Percentiles rank a stretch among this genome's conserved stretches.
Conservation (phyloP, 169 alveolate species). For the Babesia ovata region DNA sequence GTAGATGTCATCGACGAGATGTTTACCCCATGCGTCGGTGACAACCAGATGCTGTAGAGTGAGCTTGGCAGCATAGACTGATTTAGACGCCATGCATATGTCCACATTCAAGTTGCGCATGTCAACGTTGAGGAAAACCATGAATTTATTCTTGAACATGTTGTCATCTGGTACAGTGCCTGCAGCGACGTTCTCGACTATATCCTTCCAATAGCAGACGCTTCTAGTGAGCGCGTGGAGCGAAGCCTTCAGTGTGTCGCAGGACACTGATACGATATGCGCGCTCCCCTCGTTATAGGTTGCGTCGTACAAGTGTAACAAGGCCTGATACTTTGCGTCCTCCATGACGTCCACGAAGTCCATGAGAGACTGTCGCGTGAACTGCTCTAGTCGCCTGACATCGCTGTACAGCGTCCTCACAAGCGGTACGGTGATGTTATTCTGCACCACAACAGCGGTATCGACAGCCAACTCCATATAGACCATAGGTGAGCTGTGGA, state of each 20-base stretch:
- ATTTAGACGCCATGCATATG: neutral
- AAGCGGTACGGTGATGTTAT: neutral
- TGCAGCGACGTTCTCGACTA: neutral
- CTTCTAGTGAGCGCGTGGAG: neutral
- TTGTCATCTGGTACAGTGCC: neutral
- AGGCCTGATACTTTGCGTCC: constrained; percentile 33
- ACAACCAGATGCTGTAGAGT: constrained; percentile 5
- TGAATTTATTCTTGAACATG: neutral
- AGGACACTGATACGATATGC: neutral
- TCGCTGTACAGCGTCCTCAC: constrained; percentile 17
- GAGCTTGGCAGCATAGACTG: constrained; percentile 1
- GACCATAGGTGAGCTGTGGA: constrained; percentile 16
- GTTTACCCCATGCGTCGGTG: constrained; percentile 11
- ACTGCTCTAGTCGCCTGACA: constrained; percentile 5
- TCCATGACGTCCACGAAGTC: constrained; percentile 25
- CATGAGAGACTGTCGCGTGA: neutral
- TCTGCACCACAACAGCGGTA: constrained; percentile 9
- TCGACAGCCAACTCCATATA: neutral
- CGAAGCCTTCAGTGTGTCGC: neutral
- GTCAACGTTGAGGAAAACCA: constrained; percentile 1
- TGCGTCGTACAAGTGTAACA: constrained; percentile 21
- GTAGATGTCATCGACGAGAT: constrained; percentile 14
- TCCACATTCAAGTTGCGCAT: constrained; percentile 19
- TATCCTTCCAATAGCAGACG: constrained; percentile 24
- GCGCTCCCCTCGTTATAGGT: constrained; percentile 17